Evolutionary conservation across 2,329 filamentous ascomycete genomes (phyloP).

Genomic region (Coniochaeta sp.): DNA sequence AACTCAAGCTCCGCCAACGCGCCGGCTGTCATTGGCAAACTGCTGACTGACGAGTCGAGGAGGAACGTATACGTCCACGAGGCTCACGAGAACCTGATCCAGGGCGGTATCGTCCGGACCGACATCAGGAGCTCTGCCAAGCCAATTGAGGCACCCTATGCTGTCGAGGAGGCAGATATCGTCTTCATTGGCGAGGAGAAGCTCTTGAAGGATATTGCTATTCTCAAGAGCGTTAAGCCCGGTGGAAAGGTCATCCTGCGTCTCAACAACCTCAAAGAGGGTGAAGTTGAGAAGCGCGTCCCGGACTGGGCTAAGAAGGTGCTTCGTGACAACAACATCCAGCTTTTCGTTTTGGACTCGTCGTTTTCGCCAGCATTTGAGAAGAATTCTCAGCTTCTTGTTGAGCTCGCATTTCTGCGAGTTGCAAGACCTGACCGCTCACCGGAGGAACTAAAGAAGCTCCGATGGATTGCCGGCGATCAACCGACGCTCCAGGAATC

Average conservation of each 20-base stretch:
- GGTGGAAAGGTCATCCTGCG: conserved; percentile 69
- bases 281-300: conserved; percentile 83
- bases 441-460: conserved; percentile 55
- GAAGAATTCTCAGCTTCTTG: conserved; percentile 56
- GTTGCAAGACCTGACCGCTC: conserved; percentile 62
- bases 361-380: conserved; percentile 60
- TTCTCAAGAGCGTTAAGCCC: conserved; percentile 61
- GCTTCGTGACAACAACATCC: conserved; percentile 60
- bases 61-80: conserved; percentile 54
- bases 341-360: conserved; percentile 70
- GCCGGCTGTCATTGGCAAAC: conserved; percentile 49
- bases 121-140: conserved; percentile 80
- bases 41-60: conserved; percentile 66
- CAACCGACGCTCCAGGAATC: conserved; percentile 42
- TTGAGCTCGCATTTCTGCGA: conserved; percentile 78
- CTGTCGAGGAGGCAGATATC: conserved; percentile 71
- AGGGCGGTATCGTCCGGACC: conserved; percentile 73
- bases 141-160: conserved; percentile 77
- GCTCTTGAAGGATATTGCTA: conserved; percentile 69
- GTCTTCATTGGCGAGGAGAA: conserved; percentile 72
- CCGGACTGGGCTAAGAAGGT: conserved; percentile 62
- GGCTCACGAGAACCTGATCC: conserved; percentile 56
- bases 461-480: conserved; percentile 50
- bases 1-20: conserved; percentile 60
- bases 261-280: conserved; percentile 73